Conservation (phyloP, 192 early-diverging fungal genomes). For the Lunasporangiospora selenospora region DNA sequence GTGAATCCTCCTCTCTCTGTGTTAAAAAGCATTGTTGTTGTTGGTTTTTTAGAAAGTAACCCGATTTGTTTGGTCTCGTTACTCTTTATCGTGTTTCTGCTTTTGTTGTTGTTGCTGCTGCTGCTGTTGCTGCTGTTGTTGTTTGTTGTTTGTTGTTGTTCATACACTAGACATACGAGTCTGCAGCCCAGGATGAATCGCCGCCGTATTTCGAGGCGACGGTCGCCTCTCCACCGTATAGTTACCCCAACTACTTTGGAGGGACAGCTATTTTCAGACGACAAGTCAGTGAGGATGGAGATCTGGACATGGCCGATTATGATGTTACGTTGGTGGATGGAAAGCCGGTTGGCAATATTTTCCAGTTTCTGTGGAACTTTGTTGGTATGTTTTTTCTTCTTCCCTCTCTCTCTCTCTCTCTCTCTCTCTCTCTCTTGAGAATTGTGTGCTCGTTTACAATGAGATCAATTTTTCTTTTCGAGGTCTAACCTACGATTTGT, state of each 20-base stretch:
- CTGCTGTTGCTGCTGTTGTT: too few relatives aligned
- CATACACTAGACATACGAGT: slow-evolving; percentile 67
- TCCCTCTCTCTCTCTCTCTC: not conserved
- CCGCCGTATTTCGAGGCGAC: slow-evolving; percentile 84
- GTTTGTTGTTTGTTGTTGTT: slow-evolving; percentile 3
- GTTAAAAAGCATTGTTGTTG: too few relatives aligned
- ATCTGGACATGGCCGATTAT: too few relatives aligned
- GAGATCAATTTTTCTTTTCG: too few relatives aligned
- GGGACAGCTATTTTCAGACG: too few relatives aligned
- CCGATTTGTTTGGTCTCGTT: too few relatives aligned
- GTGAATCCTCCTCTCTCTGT: not conserved
- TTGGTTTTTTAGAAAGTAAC: too few relatives aligned
- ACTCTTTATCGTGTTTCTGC: slow-evolving; percentile 3
- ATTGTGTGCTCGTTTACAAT: not conserved
- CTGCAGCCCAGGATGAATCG: slow-evolving; percentile 74
- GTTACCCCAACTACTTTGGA: slow-evolving; percentile 64
- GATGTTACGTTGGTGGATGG: slow-evolving; percentile 88
- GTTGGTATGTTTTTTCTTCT: slow-evolving; percentile 46
- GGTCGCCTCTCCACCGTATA: slow-evolving; percentile 67
- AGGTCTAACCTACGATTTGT: too few relatives aligned
- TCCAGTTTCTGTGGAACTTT: slow-evolving; percentile 82
- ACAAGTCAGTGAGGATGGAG: too few relatives aligned
- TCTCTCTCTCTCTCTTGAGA: not conserved
- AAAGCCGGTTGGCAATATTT: slow-evolving; percentile 80
- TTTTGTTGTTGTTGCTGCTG: not conserved